Conservation (phyloP, 768 basidiomycete genomes). For the Lanmaoa rubissima region DNA sequence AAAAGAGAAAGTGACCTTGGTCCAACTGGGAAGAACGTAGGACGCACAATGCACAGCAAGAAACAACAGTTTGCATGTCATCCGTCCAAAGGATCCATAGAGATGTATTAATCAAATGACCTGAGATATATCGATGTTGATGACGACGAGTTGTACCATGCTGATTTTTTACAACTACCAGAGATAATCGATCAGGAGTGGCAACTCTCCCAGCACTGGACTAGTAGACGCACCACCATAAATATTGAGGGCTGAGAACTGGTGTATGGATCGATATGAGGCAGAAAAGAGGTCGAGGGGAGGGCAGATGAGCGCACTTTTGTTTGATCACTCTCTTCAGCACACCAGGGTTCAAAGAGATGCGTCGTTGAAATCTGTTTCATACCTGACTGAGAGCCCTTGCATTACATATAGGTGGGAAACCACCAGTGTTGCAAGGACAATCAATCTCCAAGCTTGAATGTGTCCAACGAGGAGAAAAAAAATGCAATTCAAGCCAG, state of each 20-base stretch:
- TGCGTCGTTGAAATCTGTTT: not conserved
- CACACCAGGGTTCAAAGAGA: not conserved
- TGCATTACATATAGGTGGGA: constrained; percentile 4
- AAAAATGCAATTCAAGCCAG: not conserved
- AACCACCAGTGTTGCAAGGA: constrained; percentile 5
- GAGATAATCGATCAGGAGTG: not conserved
- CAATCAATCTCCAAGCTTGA: not conserved
- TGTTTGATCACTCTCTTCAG: not conserved
- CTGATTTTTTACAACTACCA: not conserved
- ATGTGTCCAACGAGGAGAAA: not conserved
- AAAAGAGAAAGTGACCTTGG: not conserved
- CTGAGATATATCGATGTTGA: not conserved
- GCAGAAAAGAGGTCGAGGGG: not conserved
- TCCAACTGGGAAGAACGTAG: not conserved
- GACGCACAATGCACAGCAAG: not conserved
- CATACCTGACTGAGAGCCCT: not conserved
- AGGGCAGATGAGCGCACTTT: not conserved
- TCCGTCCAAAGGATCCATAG: not conserved
- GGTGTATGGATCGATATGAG: not conserved
- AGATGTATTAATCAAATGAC: not conserved
- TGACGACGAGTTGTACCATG: not conserved
- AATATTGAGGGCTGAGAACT: not conserved
- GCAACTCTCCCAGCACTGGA: not conserved
- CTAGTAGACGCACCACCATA: constrained; percentile 9
- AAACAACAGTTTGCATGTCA: not conserved